A percentile compares a stretch with the other conserved stretches of the same genome.
Evolutionary conservation across 345 rosid species (phyloP).

Genomic region (Lepidium africanum): DNA sequence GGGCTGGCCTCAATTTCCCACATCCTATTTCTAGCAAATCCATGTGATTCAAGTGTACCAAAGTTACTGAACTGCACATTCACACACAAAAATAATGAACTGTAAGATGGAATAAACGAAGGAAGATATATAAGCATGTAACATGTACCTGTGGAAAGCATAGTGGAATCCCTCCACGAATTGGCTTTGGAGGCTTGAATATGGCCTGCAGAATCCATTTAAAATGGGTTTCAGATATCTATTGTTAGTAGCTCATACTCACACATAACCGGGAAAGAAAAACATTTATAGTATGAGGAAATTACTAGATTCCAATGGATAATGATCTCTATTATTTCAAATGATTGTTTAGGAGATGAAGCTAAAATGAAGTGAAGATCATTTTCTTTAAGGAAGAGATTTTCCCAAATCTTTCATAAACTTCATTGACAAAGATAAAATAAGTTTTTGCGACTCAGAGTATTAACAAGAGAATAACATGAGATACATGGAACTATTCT

Average conservation of each 20-base stretch:
- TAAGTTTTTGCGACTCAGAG: background rate
- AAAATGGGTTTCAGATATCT: constrained; percentile 1
- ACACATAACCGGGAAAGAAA: background rate
- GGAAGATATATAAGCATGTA: constrained; percentile 25
- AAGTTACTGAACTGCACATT: constrained; percentile 59
- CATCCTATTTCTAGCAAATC: constrained; percentile 84
- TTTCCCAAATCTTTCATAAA: background rate
- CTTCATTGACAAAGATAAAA: background rate
- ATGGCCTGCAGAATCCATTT: constrained; percentile 44
- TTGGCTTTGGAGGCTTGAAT: constrained; percentile 77
- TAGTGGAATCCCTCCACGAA: constrained; percentile 94
- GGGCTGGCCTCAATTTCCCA: constrained; percentile 78
- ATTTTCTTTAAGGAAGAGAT: background rate
- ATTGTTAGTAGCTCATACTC: background rate
- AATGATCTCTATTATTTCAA: background rate
- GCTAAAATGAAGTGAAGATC: constrained; percentile 5
- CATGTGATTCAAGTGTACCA: constrained; percentile 73
- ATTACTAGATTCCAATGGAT: background rate
- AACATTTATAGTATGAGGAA: background rate
- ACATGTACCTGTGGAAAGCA: constrained; percentile 91
- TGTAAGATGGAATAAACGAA: background rate
- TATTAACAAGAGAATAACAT: background rate
- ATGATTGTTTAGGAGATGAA: background rate
- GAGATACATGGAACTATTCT: background rate
- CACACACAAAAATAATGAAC: background rate